These are phyloP conservation scores for Pulveroboletus ravenelii DNA, from an alignment of 768 basidiomycete species.

Conservation along the genomic window DNA sequence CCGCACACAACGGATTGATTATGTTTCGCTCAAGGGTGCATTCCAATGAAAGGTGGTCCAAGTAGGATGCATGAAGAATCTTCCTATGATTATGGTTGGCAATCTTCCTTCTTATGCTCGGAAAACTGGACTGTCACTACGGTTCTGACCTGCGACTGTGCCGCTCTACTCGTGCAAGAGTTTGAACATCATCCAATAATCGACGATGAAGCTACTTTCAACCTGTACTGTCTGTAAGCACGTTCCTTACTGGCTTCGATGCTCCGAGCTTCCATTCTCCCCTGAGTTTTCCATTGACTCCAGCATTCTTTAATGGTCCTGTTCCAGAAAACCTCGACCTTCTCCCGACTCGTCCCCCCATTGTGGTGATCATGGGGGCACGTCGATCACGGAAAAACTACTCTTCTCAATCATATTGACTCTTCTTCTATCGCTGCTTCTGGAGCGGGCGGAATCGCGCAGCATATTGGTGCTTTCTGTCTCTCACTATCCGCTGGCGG, in stretches of 20 bases:
- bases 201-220: conserved; percentile 91
- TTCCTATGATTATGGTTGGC: conserved; percentile 64
- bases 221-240: conserved; percentile 79
- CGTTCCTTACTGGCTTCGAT: conserved; percentile 14
- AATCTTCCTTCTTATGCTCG: background rate
- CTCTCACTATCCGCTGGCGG: conserved; percentile 57
- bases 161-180: conserved; percentile 83
- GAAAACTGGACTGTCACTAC: conserved; percentile 7
- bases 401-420: conserved; percentile 86
- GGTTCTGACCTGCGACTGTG: conserved; percentile 94
- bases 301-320: conserved; percentile 37
- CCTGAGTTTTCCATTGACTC: conserved; percentile 5
- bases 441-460: conserved; percentile 97
- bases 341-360: conserved; percentile 71
- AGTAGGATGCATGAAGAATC: conserved; percentile 68
- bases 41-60: conserved; percentile 65
- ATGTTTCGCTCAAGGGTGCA: conserved; percentile 37
- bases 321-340: conserved; percentile 46
- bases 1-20: background rate
- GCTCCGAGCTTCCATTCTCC: background rate
- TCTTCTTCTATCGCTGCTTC: conserved; percentile 90
- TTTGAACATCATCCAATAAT: conserved; percentile 83
- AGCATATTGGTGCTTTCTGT: conserved; percentile 98
- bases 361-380: conserved; percentile 94
- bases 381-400: conserved; percentile 95